Conservation (phyloP, 345 rosid genomes). For the Rhodamnia rubescens region DNA sequence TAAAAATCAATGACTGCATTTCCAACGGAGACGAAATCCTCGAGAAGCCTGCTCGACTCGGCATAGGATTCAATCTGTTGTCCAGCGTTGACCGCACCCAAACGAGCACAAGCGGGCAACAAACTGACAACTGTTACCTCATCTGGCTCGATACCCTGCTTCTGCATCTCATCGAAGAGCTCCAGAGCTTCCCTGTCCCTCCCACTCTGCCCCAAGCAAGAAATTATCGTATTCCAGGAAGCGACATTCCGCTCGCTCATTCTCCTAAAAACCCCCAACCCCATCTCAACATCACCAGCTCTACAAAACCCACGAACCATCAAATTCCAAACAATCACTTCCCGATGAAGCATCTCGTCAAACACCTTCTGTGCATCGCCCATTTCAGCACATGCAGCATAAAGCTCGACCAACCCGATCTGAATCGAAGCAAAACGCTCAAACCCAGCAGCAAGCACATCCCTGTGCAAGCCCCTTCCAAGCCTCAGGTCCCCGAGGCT, state of each 20-base stretch:
- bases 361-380: slow-evolving; percentile 7
- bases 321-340: slow-evolving; percentile 8
- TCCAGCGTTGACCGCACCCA: background rate
- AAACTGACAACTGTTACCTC: slow-evolving; percentile 8
- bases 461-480: slow-evolving; percentile 1
- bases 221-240: slow-evolving; percentile 10
- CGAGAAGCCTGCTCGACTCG: background rate
- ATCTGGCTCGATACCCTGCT: slow-evolving; percentile 3
- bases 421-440: slow-evolving; percentile 1
- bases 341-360: slow-evolving; percentile 2
- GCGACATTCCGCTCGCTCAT: slow-evolving; percentile 5
- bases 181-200: slow-evolving; percentile 6
- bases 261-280: background rate
- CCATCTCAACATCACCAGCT: slow-evolving; percentile 4
- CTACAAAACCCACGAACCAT: slow-evolving; percentile 6
- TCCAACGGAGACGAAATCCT: background rate
- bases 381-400: background rate
- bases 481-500: background rate
- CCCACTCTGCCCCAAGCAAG: slow-evolving; percentile 10
- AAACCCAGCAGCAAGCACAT: background rate
- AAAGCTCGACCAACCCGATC: slow-evolving; percentile 10
- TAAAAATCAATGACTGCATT: slow-evolving; percentile 4
- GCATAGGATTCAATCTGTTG: background rate
- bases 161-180: background rate
- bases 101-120: slow-evolving; percentile 3